These are phyloP conservation scores for Eucalyptus victrix DNA, from an alignment of 345 rosid species.

Conservation along the genomic window DNA sequence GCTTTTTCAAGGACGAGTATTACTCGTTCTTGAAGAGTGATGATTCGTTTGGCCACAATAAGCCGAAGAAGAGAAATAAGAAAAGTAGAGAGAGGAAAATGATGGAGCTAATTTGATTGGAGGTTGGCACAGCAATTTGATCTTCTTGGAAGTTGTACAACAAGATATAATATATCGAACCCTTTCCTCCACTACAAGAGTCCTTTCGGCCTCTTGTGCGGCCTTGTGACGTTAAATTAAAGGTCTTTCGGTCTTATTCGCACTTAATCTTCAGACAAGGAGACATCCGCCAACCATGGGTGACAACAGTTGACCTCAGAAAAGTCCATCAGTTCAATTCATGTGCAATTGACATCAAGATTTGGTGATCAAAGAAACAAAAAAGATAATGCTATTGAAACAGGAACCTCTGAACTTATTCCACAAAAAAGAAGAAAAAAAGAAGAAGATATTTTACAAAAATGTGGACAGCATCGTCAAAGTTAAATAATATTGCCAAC, in stretches of 20 bases:
- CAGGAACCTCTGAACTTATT: neutral
- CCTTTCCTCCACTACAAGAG: neutral
- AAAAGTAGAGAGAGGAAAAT: neutral
- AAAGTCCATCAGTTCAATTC: neutral
- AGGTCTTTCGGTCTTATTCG: neutral
- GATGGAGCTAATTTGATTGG: neutral
- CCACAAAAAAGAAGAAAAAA: neutral
- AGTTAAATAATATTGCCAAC: neutral
- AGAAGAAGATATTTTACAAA: neutral
- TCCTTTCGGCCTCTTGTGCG: neutral
- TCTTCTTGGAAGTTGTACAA: neutral
- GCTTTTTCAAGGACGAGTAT: neutral
- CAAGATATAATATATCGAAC: neutral
- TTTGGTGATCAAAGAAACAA: neutral
- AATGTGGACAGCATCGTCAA: neutral
- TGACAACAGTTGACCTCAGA: neutral
- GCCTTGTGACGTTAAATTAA: neutral
- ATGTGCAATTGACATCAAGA: neutral
- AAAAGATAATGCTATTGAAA: neutral
- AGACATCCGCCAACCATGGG: neutral
- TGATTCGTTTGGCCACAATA: neutral
- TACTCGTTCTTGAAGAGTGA: neutral
- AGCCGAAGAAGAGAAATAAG: neutral
- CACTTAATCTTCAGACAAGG: constrained; percentile 7
- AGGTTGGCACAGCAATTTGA: neutral